Evolutionary conservation across 306 rosid genomes (phyloP), one percentile per base, ranked within the genome.

Genomic region (Lablab purpureus): DNA sequence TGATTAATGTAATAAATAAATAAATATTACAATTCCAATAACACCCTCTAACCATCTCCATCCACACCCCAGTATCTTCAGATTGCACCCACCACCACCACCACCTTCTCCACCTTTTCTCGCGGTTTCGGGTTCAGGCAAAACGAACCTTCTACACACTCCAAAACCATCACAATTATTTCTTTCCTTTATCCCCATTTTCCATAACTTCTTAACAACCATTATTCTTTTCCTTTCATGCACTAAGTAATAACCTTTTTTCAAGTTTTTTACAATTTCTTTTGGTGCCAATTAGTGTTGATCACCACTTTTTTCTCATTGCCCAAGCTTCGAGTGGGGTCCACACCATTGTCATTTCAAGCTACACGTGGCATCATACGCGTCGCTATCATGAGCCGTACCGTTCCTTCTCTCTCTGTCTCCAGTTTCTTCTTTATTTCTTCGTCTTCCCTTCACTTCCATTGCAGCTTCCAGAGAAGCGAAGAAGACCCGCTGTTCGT

Each of bases 121-220:
- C 11, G 90, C 91, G 90, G 91, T 77, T 86, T 90, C 94, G 86
- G 59, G 81, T 86, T 51, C 82, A 7, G 37, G 59, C 94, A 82
- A 67, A 78, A 1, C 17, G 81, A 87, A 66, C 40, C 32, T 17
- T 25, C 62, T 40, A 34, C 69, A 64, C 67, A 28, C 41, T 5
- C 65, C 37, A 3, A 10, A 56, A 2, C 11, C 8, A 46, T 7
- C n/a, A 46, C 4, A 14, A 46, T 46, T 13, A 46, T 46, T 46
- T 46, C 18, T 15, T 15, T 46, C 52, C 18, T 15, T 49, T 17
- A 5, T 49, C 2, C 3, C 2, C 0, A 49, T 49, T 49, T 49
- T 49, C 18, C 21, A 0, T 14, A 4, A 14, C 15, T 7, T 40
- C 45, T 12, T 5, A 4, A 47, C 18, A 15, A 40, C 45, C 2